A percentile compares a stretch with the other conserved stretches of the same genome.
Conservation (phyloP, 2,329 filamentous ascomycete species). For the Zasmidium angulare region DNA sequence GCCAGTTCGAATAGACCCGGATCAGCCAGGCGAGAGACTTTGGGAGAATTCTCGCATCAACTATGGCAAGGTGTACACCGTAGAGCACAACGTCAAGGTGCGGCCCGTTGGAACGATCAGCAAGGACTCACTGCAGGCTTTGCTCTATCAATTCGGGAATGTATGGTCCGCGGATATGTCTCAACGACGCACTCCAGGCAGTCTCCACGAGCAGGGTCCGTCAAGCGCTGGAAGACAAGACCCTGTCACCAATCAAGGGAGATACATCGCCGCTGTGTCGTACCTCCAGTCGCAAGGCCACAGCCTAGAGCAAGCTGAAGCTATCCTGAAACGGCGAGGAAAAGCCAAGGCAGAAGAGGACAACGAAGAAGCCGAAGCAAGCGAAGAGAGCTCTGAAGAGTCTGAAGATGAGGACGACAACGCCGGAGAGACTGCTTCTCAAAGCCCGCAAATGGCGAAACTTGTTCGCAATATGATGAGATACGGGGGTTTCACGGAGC, state of each 20-base stretch:
- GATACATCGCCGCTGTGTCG: not conserved
- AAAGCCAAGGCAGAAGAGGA: not conserved
- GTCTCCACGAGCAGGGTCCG: not conserved
- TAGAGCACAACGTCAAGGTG: slow-evolving; percentile 29
- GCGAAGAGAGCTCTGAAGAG: too few species aligned
- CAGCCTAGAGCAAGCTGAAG: not conserved
- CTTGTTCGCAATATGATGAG: not conserved
- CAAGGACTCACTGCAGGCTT: not conserved
- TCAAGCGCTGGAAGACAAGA: not conserved
- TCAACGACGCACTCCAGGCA: not conserved
- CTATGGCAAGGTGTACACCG: slow-evolving; percentile 18
- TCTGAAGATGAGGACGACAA: not conserved
- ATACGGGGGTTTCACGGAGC: not conserved
- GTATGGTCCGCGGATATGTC: not conserved
- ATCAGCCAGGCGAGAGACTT: slow-evolving; percentile 5
- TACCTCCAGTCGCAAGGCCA: not conserved
- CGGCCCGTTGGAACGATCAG: slow-evolving; percentile 20
- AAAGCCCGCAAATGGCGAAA: not conserved
- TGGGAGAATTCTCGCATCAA: slow-evolving; percentile 6
- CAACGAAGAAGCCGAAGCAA: not conserved
- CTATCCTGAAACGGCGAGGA: not conserved
- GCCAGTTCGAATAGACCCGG: slow-evolving; percentile 21
- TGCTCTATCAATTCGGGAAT: not conserved
- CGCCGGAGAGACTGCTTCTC: not conserved
- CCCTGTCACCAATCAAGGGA: not conserved